Evolutionary conservation across 495 filamentous ascomycete species (phyloP).

Genomic region (Margaritispora aquatica): DNA sequence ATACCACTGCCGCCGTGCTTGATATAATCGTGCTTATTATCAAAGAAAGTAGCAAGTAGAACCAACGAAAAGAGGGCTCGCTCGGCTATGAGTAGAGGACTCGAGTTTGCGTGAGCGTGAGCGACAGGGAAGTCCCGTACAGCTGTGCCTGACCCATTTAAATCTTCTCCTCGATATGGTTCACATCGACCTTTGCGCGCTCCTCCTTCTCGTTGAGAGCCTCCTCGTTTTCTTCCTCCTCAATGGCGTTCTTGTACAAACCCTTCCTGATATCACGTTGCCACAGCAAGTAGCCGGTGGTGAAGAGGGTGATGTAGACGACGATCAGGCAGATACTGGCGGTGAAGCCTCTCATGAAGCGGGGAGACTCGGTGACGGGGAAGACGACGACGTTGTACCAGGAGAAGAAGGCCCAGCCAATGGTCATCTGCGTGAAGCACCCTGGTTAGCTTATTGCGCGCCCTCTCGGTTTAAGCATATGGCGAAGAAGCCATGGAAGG

Average conservation of each 20-base stretch:
- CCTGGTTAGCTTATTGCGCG: neutral
- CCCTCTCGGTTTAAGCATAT: neutral
- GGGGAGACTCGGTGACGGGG: conserved; percentile 23
- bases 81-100: no score
- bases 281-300: conserved; percentile 2
- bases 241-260: neutral
- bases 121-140: no score
- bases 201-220: neutral
- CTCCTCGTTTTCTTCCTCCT: neutral
- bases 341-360: conserved; percentile 34
- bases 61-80: no score
- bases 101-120: no score
- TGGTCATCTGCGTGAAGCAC: neutral
- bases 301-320: neutral
- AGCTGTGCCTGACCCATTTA: neutral
- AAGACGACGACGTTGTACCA: neutral
- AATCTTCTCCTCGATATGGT: neutral
- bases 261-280: conserved; percentile 2
- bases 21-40: no score
- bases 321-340: neutral
- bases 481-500: neutral
- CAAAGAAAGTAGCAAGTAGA: no score
- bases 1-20: no score
- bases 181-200: neutral
- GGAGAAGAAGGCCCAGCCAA: neutral